These are phyloP conservation scores for Leccinum pachyderme DNA, from an alignment of 1,284 basidiomycete genomes.

Conservation along the genomic window DNA sequence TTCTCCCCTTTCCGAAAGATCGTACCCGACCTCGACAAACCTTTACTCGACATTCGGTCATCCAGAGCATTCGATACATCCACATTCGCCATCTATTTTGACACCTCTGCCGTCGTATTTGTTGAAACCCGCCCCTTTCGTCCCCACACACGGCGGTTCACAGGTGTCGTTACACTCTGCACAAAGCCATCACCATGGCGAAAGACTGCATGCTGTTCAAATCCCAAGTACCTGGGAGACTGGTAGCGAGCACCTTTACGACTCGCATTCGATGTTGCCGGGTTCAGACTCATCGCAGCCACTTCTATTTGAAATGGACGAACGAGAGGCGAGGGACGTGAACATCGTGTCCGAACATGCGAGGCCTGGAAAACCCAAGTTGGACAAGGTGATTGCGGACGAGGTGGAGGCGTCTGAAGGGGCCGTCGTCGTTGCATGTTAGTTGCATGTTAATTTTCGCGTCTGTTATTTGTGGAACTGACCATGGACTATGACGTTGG, in stretches of 20 bases:
- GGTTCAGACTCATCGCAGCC: background rate
- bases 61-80: slow-evolving; percentile 8
- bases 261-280: background rate
- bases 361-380: slow-evolving; percentile 70
- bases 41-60: slow-evolving; percentile 11
- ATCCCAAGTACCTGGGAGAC: background rate
- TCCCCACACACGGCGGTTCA: background rate
- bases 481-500: background rate
- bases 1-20: slow-evolving; percentile 21
- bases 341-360: slow-evolving; percentile 67
- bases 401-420: slow-evolving; percentile 62
- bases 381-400: slow-evolving; percentile 64
- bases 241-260: background rate
- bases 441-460: slow-evolving; percentile 30
- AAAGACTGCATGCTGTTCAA: slow-evolving; percentile 23
- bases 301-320: slow-evolving; percentile 54
- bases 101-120: background rate
- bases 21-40: slow-evolving; percentile 8
- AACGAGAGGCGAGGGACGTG: slow-evolving; percentile 67
- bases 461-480: background rate
- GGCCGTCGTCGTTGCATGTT: slow-evolving; percentile 66
- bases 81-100: slow-evolving; percentile 3
- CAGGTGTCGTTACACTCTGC: background rate
- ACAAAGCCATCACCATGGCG: slow-evolving; percentile 12
- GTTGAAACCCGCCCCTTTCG: slow-evolving; percentile 5